Base-by-base conservation (phyloP, 2,329 filamentous ascomycete genomes). In the Fonsecaea monophora region DNA sequence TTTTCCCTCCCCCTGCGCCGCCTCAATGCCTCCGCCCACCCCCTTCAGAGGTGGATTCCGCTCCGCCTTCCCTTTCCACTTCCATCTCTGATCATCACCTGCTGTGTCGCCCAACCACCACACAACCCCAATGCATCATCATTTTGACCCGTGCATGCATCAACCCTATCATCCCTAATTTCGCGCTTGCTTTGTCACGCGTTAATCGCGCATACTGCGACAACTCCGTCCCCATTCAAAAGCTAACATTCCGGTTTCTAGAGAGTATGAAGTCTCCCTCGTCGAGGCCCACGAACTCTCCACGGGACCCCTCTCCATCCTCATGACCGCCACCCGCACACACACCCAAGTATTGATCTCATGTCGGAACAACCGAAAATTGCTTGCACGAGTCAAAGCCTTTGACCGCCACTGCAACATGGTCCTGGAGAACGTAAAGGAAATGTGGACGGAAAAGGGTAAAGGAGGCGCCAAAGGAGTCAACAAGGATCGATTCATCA, bases 391-490 rank as follows among this genome's bases (percentile, higher is more conserved):
- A 71, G 94, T 99, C 77, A 99, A 99, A 85, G 95, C 95, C 6
- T 99, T 99, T 79, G 95, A 99, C 82, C 87, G 95, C 68, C 95
- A 99, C 82, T 98, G 94, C 87, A 99, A 99, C 83, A 98, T 99
- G 95, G 92, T 97, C 3, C 84, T 97, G 56, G 93, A 97, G 84
- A 97, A 97, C 74, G 93, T 96, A 53, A 96, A 96, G 85, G 95
- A 99, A 83, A 98, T 99, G 94, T 99, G 95, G 95, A 97, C 94
- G 9, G 95, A 99, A 83, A 95, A 91, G 64, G 84, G 89, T 68
- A 85, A 92, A 76, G 90, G 89, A 72, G 94, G 94, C 72, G 95
- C 94, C 84, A 94, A 93, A 82, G 94, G 94, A 64, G 92, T 98
- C 70, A 99, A 99, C 84, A 97, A 98, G 87, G 95, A 99, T 81